A percentile compares a stretch with the other conserved stretches of the same genome.
Conservation (phyloP, 192 early-diverging fungal species). For the Chytriomyces confervae region DNA sequence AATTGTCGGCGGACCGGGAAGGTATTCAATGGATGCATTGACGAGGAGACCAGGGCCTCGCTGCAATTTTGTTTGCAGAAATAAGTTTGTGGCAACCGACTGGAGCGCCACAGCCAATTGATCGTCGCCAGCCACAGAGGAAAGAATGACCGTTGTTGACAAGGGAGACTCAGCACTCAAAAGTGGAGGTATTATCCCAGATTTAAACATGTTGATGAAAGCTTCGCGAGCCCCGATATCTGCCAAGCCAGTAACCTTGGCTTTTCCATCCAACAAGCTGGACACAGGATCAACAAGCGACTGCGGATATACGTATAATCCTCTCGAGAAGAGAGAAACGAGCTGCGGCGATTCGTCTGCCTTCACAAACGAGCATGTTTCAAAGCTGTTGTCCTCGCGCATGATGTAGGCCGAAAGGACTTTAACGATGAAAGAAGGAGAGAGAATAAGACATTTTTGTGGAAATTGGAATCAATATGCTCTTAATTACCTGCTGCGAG, state of each 20-base stretch:
- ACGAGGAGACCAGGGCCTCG: background rate
- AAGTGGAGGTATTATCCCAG: background rate
- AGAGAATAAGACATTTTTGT: too few species aligned
- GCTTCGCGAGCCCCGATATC: background rate
- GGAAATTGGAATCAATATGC: too few species aligned
- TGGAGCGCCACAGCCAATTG: background rate
- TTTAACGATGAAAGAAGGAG: too few species aligned
- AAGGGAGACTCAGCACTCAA: background rate
- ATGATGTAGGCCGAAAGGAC: too few species aligned
- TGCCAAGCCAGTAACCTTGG: background rate
- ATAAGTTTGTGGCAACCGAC: slow-evolving; percentile 29
- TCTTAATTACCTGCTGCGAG: too few species aligned
- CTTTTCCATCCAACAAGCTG: background rate
- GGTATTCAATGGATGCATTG: background rate
- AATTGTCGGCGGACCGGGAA: background rate
- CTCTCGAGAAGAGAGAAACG: too few species aligned
- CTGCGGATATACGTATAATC: too few species aligned
- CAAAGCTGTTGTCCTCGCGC: too few species aligned
- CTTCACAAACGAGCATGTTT: too few species aligned
- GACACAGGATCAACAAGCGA: too few species aligned
- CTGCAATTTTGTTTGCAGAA: slow-evolving; percentile 26
- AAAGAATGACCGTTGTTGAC: background rate
- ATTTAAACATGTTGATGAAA: background rate
- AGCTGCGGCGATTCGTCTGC: too few species aligned
- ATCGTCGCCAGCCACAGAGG: background rate